phyloP scores from a whole-genome alignment of 1,284 basidiomycete species.

The Leccinum insolens region DNA sequence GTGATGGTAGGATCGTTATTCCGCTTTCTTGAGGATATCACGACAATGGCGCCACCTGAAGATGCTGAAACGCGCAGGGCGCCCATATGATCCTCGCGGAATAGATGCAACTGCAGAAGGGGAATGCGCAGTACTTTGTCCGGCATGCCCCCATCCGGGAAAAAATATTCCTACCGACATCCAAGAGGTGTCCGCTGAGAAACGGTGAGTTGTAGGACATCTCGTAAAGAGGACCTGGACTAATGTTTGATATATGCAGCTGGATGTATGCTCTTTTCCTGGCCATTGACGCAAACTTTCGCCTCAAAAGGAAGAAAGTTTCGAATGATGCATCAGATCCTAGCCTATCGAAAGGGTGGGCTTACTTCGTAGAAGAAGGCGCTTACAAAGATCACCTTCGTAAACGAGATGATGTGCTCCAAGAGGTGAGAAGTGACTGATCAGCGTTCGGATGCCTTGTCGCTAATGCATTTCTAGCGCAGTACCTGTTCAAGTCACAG shows the following conservation, averaged over 20 bases:
- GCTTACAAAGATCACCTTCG: slow-evolving; percentile 1
- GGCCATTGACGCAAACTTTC: slow-evolving; percentile 1
- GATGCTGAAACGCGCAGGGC: neutral
- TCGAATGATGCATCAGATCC: neutral
- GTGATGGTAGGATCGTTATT: neutral
- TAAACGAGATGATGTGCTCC: neutral
- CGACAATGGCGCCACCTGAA: neutral
- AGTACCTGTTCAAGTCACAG: slow-evolving; percentile 1
- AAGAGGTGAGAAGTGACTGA: slow-evolving; percentile 1
- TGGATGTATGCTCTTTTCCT: slow-evolving; percentile 1
- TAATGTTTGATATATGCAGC: neutral
- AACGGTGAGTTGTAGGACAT: neutral
- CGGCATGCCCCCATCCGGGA: neutral
- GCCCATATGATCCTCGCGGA: neutral
- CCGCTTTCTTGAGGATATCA: neutral
- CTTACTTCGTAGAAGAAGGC: neutral
- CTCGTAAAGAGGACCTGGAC: neutral
- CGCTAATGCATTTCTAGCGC: neutral
- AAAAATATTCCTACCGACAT: neutral
- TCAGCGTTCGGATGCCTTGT: neutral
- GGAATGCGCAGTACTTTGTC: neutral
- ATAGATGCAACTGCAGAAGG: neutral
- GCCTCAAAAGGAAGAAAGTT: neutral
- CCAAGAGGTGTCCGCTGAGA: neutral
- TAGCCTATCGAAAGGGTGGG: slow-evolving; percentile 1